Percentiles rank a stretch among this genome's conserved stretches.
phyloP scores from a whole-genome alignment of 2,329 filamentous ascomycete species.

The Hypoxylon sp. region DNA sequence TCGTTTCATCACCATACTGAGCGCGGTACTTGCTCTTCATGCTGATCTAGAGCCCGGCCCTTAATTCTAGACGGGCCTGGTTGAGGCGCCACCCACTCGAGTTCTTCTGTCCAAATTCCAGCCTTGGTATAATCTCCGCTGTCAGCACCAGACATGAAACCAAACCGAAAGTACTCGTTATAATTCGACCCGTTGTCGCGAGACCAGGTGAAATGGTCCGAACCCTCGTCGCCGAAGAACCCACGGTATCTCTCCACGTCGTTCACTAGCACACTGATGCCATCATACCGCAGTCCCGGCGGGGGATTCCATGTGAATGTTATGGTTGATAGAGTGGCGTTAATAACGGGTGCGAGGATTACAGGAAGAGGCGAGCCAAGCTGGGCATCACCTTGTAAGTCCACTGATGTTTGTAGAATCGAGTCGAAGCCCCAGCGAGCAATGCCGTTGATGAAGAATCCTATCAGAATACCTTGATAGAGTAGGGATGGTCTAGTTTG shows the following conservation, averaged over 20 bases:
- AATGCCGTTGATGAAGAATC: conserved; percentile 93
- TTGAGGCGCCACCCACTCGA: conserved; percentile 76
- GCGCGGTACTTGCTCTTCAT: conserved; percentile 39
- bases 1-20: conserved; percentile 35
- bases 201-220: conserved; percentile 71
- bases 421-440: conserved; percentile 95
- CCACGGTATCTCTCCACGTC: conserved; percentile 86
- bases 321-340: conserved; percentile 72
- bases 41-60: conserved; percentile 42
- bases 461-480: conserved; percentile 91
- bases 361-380: conserved; percentile 73
- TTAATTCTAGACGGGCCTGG: conserved; percentile 69
- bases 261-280: conserved; percentile 85
- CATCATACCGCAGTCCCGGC: conserved; percentile 72
- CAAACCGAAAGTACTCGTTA: conserved; percentile 85
- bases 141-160: conserved; percentile 75
- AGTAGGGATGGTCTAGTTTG: conserved; percentile 87
- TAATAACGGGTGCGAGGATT: conserved; percentile 65
- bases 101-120: conserved; percentile 75
- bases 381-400: conserved; percentile 78
- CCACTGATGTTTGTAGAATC: conserved; percentile 84
- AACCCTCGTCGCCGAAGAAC: conserved; percentile 73
- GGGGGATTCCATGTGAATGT: conserved; percentile 69
- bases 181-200: conserved; percentile 61
- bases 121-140: conserved; percentile 82